Evolutionary conservation across 2,329 filamentous ascomycete species (phyloP).

Genomic region (Colletotrichum trifolii): DNA sequence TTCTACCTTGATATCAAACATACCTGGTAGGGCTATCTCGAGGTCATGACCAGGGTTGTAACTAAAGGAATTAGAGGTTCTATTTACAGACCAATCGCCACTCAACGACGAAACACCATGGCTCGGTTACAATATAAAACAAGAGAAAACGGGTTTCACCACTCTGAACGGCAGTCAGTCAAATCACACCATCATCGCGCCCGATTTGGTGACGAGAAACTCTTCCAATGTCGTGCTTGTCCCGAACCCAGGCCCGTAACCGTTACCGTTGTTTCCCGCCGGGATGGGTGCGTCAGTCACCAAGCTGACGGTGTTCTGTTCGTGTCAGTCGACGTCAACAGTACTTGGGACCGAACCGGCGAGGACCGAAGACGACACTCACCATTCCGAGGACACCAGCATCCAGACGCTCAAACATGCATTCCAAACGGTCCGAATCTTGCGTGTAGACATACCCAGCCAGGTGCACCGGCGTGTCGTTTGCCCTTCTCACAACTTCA

Average conservation of each 20-base stretch:
- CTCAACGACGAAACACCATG: too few relatives aligned
- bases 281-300: conserved; percentile 15
- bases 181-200: conserved; percentile 16
- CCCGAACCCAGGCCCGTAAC: conserved; percentile 11
- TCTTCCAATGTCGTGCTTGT: conserved; percentile 24
- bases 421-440: conserved; percentile 51
- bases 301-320: conserved; percentile 28
- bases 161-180: too few relatives aligned
- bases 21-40: too few relatives aligned
- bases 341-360: too few relatives aligned
- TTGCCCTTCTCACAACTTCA: conserved; percentile 76
- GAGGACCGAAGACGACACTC: background rate
- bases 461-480: conserved; percentile 75
- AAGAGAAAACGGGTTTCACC: too few relatives aligned
- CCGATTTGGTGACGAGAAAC: conserved; percentile 28
- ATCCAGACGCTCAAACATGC: conserved; percentile 64
- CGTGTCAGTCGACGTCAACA: background rate
- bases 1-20: background rate
- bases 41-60: too few relatives aligned
- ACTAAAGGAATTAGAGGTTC: too few relatives aligned
- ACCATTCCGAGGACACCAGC: conserved; percentile 73
- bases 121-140: too few relatives aligned
- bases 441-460: conserved; percentile 79
- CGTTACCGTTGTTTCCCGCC: conserved; percentile 14
- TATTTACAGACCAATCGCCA: too few relatives aligned